Base-by-base conservation (phyloP, 2,329 filamentous ascomycete genomes). In the Epichloe baconii region DNA sequence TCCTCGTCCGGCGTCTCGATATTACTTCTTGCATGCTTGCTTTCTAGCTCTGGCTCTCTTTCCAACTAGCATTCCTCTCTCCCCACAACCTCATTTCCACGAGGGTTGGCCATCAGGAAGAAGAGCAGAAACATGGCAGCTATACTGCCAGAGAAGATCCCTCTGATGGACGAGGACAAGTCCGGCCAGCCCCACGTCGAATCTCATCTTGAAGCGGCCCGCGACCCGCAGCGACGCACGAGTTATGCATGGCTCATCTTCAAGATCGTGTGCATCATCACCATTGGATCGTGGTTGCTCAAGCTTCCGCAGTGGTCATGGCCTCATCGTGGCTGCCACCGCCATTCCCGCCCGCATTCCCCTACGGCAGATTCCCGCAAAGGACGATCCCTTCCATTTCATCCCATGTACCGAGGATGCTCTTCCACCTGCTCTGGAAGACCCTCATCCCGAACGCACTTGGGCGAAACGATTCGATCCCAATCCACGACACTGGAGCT, bases 331-430 rank as follows among this genome's bases (percentile, higher is more conserved):
- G 26, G 47, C 47, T 52, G 49, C 42, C 55, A 48, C 19, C 48
- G 45, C 35, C 55, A 51, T 48, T 8, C 23, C 37, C 44, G 21
- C 8, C 44, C 31, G 11, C 40, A 26, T 19, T 53, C 53, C 51
- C 54, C 1, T 57, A 56, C 42, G 56, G 57, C 14, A 31, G 10
- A 10, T 75, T 74, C 49, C 73, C 73, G 0, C 52, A 56, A 15
- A 64, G 3, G 57, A 64, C n/a, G 73, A 77, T 48, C 66, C 70
- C 1, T 75, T 77, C 52, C 70, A 54, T 6, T 71, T 75, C 56
- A 60, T 75, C 2, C 73, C 74, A 3, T 76, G 74, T 61, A 75
- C 72, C 4, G 61, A 64, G 40, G 47, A 49, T 7, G 71, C 69
- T 0, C n/a, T 67, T 4, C 68, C 66, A 8, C 73, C 73, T 0